These are phyloP conservation scores for Flaveria brownii DNA, from an alignment of 129 eudicot genomes.

Conservation along the genomic window DNA sequence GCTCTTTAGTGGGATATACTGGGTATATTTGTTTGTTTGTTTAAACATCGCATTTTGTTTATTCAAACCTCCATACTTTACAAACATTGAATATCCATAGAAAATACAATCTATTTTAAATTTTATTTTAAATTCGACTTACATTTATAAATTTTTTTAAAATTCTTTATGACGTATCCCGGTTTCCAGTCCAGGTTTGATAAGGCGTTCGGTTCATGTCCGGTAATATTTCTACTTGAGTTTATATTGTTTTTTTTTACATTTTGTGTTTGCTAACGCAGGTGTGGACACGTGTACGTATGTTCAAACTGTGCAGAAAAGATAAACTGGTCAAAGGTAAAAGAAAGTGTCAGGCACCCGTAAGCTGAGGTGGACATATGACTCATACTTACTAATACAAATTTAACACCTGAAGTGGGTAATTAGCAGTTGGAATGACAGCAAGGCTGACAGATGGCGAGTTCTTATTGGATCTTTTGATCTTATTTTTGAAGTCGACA, in stretches of 20 bases:
- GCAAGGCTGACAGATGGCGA: slow-evolving; percentile 24
- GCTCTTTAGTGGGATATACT: too few species aligned
- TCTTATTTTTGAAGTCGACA: not conserved
- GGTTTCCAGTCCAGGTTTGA: too few species aligned
- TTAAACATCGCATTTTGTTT: too few species aligned
- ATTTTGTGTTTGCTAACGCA: slow-evolving; percentile 20
- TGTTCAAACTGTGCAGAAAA: slow-evolving; percentile 70
- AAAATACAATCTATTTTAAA: too few species aligned
- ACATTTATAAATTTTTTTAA: too few species aligned
- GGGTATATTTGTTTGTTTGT: too few species aligned
- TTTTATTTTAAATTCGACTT: too few species aligned
- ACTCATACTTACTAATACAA: slow-evolving; percentile 37
- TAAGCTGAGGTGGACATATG: slow-evolving; percentile 61
- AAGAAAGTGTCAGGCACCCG: slow-evolving; percentile 73
- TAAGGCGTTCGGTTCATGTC: too few species aligned
- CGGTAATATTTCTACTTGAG: not conserved
- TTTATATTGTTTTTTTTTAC: not conserved
- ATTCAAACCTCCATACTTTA: too few species aligned
- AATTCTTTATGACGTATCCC: too few species aligned
- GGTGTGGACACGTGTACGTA: slow-evolving; percentile 79
- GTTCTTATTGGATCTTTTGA: slow-evolving; percentile 7
- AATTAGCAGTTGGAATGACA: slow-evolving; percentile 26
- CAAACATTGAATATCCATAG: too few species aligned
- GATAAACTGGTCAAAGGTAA: slow-evolving; percentile 49
- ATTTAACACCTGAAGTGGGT: slow-evolving; percentile 23